phyloP scores from a whole-genome alignment of 495 filamentous ascomycete species.

The Daldinia grandis region DNA sequence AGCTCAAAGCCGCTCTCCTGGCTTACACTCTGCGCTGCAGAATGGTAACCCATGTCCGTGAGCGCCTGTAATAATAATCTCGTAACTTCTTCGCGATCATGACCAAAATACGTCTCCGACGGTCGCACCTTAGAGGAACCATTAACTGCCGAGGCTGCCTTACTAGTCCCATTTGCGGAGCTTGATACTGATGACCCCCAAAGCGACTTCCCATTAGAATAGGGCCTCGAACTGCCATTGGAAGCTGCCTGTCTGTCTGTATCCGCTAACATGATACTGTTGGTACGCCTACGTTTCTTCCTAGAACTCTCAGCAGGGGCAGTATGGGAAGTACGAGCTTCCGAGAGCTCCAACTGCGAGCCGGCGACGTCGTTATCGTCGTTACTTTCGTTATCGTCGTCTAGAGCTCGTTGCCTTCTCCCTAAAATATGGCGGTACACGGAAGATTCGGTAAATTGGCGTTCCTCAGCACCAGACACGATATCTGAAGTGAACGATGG shows the following conservation, averaged over 20 bases:
- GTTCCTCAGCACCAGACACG: constrained; percentile 25
- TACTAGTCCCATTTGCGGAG: constrained; percentile 50
- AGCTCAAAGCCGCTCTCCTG: constrained; percentile 88
- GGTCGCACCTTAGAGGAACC: constrained; percentile 46
- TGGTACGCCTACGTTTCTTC: constrained; percentile 41
- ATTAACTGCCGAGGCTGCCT: constrained; percentile 47
- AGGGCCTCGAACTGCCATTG: constrained; percentile 42
- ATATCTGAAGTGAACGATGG: constrained; percentile 27
- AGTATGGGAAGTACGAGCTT: constrained; percentile 26
- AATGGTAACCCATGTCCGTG: constrained; percentile 83
- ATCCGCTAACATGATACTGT: constrained; percentile 44
- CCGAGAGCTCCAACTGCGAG: constrained; percentile 34
- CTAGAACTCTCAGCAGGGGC: constrained; percentile 16
- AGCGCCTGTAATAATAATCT: constrained; percentile 92
- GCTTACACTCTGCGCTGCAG: constrained; percentile 75
- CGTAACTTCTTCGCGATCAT: constrained; percentile 93
- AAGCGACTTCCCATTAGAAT: constrained; percentile 42
- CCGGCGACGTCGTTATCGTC: constrained; percentile 32
- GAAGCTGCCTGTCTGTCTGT: constrained; percentile 32
- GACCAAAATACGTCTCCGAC: constrained; percentile 66
- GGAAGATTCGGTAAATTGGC: constrained; percentile 26
- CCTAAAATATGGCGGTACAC: constrained; percentile 34
- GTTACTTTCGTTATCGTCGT: constrained; percentile 40
- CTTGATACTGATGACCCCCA: constrained; percentile 24
- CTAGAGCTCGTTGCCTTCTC: constrained; percentile 36